These are phyloP conservation scores for Blastocystis sp. DNA, from an alignment of 352 stramenopile genomes.

Conservation along the genomic window DNA sequence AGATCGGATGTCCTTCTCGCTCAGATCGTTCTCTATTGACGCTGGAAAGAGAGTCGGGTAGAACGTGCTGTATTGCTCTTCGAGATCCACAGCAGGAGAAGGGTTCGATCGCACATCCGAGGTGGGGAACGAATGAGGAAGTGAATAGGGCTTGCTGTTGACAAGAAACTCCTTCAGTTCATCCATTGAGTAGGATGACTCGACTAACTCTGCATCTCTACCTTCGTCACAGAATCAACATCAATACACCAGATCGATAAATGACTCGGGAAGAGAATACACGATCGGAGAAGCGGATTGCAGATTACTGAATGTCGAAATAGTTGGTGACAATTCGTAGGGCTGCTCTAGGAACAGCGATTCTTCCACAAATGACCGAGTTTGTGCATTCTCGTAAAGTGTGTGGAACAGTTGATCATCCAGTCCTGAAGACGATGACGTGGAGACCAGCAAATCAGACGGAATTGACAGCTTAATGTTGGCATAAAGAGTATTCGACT, in stretches of 20 bases:
- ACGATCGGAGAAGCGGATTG: background rate
- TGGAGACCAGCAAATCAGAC: background rate
- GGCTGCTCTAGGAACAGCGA: background rate
- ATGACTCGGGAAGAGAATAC: background rate
- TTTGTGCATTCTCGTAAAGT: background rate
- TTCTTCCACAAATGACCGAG: background rate
- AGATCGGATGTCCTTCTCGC: background rate
- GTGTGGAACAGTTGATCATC: background rate
- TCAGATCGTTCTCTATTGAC: background rate
- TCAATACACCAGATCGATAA: background rate
- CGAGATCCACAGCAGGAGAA: background rate
- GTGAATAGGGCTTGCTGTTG: background rate
- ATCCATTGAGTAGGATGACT: background rate
- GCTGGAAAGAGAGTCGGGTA: background rate
- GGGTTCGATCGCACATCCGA: background rate
- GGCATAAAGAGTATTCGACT: conserved; percentile 10
- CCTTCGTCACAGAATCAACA: background rate
- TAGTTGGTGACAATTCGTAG: background rate
- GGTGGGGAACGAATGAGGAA: background rate
- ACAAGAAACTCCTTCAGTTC: background rate
- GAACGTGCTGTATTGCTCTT: background rate
- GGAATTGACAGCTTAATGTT: conserved; percentile 43
- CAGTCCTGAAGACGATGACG: background rate
- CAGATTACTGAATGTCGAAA: background rate
- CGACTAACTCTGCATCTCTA: conserved; percentile 22